Conservation (phyloP, 1,284 basidiomycete genomes). For the Apiotrichum mycotoxinovorans region DNA sequence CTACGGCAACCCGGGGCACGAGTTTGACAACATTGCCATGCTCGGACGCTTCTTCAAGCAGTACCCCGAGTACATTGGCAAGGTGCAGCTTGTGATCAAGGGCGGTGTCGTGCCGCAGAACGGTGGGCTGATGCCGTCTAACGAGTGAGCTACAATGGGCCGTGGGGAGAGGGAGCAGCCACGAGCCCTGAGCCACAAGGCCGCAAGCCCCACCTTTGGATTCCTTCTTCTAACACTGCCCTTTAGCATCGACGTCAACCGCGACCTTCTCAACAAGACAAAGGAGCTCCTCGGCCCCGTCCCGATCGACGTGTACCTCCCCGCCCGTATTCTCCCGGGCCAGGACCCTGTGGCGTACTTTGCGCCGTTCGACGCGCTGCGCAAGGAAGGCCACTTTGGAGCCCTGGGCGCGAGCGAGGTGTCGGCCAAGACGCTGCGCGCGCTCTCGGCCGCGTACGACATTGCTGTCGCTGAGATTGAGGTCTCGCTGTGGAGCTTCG, state of each 20-base stretch:
- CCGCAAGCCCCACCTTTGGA: no score
- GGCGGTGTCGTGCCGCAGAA: constrained; percentile 46
- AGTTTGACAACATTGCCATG: constrained; percentile 43
- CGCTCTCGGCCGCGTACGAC: not conserved
- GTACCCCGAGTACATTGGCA: constrained; percentile 58
- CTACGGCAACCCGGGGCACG: constrained; percentile 34
- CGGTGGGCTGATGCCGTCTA: constrained; percentile 10
- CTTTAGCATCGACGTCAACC: constrained; percentile 52
- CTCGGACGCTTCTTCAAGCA: constrained; percentile 45
- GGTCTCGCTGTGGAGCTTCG: constrained; percentile 56
- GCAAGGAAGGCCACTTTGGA: constrained; percentile 34
- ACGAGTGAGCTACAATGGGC: constrained; percentile 20
- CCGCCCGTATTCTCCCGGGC: constrained; percentile 16
- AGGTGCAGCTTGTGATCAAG: constrained; percentile 56
- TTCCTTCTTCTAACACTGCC: no score
- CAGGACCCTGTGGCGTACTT: constrained; percentile 10
- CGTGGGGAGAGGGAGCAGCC: no score
- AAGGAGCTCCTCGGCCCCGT: constrained; percentile 51
- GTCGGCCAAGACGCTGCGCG: constrained; percentile 10
- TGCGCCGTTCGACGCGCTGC: constrained; percentile 18
- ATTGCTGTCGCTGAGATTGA: constrained; percentile 59
- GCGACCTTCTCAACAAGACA: constrained; percentile 50
- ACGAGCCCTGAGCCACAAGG: no score
- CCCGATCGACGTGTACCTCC: constrained; percentile 53
- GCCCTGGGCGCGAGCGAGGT: constrained; percentile 37